Evolutionary conservation across 345 rosid species (phyloP).

Genomic region (Gossypium mustelinum): DNA sequence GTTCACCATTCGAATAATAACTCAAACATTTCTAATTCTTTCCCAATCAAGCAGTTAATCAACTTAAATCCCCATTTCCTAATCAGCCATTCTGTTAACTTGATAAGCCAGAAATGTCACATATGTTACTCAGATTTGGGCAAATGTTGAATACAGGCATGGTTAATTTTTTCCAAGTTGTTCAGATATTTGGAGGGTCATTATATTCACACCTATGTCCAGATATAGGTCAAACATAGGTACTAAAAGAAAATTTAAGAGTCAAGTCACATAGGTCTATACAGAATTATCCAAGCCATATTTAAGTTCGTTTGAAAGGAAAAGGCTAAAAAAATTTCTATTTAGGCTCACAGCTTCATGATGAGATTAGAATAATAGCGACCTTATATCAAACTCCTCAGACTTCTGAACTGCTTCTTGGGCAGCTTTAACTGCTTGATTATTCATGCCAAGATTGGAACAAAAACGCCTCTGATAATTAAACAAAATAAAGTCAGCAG

Average conservation of each 20-base stretch:
- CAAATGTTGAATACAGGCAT: neutral
- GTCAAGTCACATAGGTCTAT: neutral
- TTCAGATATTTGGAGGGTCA: neutral
- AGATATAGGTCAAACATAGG: neutral
- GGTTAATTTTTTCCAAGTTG: neutral
- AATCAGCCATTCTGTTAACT: neutral
- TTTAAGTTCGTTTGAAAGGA: neutral
- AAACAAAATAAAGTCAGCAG: constrained; percentile 12
- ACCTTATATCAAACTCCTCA: constrained; percentile 97
- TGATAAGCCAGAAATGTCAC: neutral
- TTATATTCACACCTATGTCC: neutral
- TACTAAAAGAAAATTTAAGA: neutral
- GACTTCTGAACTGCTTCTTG: constrained; percentile 92
- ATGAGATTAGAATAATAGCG: constrained; percentile 1
- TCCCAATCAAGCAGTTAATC: too few relatives aligned
- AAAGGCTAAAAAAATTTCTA: neutral
- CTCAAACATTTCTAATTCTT: neutral
- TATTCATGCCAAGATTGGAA: constrained; percentile 91
- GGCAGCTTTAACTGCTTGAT: constrained; percentile 96
- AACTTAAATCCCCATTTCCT: neutral
- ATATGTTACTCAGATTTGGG: neutral
- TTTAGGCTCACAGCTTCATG: neutral
- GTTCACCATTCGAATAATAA: neutral
- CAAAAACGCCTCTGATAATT: constrained; percentile 82
- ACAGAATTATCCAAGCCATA: neutral